Evolutionary conservation across 257 asterid genomes (phyloP).

Genomic region (Nyctanthes arbortristis): DNA sequence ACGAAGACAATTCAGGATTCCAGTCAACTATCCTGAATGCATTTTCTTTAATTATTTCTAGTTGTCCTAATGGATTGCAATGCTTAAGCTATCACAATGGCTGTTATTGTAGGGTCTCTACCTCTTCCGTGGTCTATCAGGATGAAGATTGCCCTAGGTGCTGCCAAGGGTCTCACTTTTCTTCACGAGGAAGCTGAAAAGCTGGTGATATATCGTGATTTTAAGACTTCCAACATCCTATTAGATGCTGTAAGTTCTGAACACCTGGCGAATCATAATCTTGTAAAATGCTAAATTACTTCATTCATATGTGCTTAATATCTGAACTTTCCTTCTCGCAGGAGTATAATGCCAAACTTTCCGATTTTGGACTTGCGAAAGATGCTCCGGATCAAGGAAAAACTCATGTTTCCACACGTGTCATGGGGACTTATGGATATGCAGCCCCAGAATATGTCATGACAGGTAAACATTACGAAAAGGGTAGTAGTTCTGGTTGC

Average conservation of each 20-base stretch:
- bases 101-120: constrained; percentile 66
- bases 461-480: constrained; percentile 67
- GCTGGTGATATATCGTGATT: constrained; percentile 91
- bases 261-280: constrained; percentile 5
- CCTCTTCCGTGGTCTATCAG: constrained; percentile 98
- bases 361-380: constrained; percentile 98
- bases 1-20: neutral
- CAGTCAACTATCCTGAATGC: neutral
- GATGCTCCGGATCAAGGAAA: constrained; percentile 98
- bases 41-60: too few species aligned
- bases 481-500: neutral
- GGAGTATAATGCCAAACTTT: constrained; percentile 96
- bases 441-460: constrained; percentile 99
- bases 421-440: constrained; percentile 97
- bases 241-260: constrained; percentile 78
- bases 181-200: constrained; percentile 98
- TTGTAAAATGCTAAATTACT: constrained; percentile 6
- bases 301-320: neutral
- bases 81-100: constrained; percentile 12
- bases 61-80: neutral
- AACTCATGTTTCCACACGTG: constrained; percentile 97
- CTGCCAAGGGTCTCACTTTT: constrained; percentile 95
- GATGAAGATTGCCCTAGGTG: constrained; percentile 97
- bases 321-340: constrained; percentile 25
- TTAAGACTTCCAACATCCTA: constrained; percentile 94